Evolutionary conservation across 192 early-diverging fungal species (phyloP).

Genomic region (Coemansia sp.): DNA sequence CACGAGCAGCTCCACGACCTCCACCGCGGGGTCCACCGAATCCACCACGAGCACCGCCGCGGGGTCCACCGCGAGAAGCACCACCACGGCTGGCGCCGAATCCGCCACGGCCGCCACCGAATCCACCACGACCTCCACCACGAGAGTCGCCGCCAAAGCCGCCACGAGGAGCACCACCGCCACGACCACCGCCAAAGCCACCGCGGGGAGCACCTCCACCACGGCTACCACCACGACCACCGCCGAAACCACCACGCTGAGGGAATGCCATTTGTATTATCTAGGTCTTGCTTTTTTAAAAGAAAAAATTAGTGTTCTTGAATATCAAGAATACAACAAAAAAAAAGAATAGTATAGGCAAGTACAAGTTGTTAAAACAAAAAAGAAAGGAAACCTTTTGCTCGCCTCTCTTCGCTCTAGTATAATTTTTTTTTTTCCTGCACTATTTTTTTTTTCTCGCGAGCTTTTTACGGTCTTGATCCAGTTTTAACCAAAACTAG

Average conservation of each 20-base stretch:
- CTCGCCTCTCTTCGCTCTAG: neutral
- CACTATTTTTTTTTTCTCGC: constrained; percentile 6
- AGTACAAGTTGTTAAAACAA: neutral
- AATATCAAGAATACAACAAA: neutral
- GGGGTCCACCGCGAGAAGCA: constrained; percentile 31
- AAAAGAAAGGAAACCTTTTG: neutral
- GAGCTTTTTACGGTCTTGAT: neutral
- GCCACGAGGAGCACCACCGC: constrained; percentile 8
- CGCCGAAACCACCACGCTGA: constrained; percentile 50
- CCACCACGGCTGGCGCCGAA: constrained; percentile 53
- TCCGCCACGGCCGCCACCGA: constrained; percentile 53
- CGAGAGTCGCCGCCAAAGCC: constrained; percentile 50
- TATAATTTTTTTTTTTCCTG: constrained; percentile 8
- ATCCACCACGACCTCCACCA: constrained; percentile 46
- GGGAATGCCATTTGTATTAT: constrained; percentile 51
- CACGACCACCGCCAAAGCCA: constrained; percentile 55
- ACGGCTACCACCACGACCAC: constrained; percentile 36
- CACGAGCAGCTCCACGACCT: constrained; percentile 49
- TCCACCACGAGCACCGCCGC: constrained; percentile 55
- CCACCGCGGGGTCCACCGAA: constrained; percentile 29
- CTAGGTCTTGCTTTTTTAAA: constrained; percentile 10
- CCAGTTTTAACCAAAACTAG: neutral
- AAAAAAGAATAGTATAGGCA: constrained; percentile 3
- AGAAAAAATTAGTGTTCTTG: neutral
- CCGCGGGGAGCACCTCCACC: constrained; percentile 50